Evolutionary conservation across 768 basidiomycete species (phyloP), one percentile per base, ranked within the genome.

Genomic region (Lentinula lateritia): DNA sequence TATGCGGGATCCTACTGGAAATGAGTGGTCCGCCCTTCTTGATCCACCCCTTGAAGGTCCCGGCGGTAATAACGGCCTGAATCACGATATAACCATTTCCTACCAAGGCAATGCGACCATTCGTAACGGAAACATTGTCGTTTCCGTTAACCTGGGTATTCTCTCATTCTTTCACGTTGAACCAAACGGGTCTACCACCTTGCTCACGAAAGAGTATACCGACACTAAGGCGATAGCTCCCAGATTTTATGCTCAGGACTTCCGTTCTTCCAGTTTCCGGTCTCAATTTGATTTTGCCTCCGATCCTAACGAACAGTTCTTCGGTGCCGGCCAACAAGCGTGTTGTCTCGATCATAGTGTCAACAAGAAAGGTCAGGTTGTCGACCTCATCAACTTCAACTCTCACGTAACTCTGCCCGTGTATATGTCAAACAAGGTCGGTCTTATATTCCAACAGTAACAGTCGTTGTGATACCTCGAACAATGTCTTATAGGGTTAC

Each of bases 281-380:
- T 72, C 72, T 28, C 63, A 71, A 39, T 76, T 74, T 64, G 65
- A 69, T 16, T 75, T 75, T 62, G 65, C 67, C 12, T 66, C 72
- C 5, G 67, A 70, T 60, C 69, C 72, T 13, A 68, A 72, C 28
- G 75, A 76, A 52, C 72, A 73, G 60, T 71, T 76, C 59, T 75
- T 71, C 64, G 75, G 75, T 4, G 64, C 67, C 6, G 75, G 75
- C 2, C 74, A 76, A 62, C 75, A 76, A 48, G 69, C 74, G 9
- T 75, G 75, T 61, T 76, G 75, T 62, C 71, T 68, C 13, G 74
- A 75, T 53, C 65, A 75, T 60, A 68, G 72, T 0, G 70, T 76
- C 2, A 75, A 75, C 62, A 74, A 75, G 68, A 76, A 76, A 67
- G 71, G 73, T 2, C 73, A 76, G 55, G 71, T 72, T n/a, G 68